A percentile compares a stretch with the other conserved stretches of the same genome.
These are phyloP conservation scores for Pugionium dolabratum DNA, from an alignment of 345 rosid genomes.

Conservation along the genomic window DNA sequence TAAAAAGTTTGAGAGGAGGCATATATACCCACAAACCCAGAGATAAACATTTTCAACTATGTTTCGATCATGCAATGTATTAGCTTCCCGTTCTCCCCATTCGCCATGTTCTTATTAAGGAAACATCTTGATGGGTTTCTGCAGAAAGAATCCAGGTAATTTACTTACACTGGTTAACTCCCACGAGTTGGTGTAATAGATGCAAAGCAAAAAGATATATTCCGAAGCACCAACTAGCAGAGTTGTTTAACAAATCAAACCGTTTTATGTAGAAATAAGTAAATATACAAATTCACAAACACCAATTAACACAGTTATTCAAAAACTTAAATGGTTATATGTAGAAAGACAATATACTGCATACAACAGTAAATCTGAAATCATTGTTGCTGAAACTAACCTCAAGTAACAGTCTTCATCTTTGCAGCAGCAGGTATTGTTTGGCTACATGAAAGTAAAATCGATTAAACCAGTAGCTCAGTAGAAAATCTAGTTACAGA, in stretches of 20 bases:
- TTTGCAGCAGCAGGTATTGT: constrained; percentile 70
- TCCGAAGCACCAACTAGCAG: neutral
- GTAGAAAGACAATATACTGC: constrained; percentile 8
- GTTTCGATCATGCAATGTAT: constrained; percentile 77
- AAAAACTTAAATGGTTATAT: neutral
- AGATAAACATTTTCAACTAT: constrained; percentile 81
- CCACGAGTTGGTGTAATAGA: neutral
- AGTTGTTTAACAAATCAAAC: neutral
- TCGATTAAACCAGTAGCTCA: neutral
- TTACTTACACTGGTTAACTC: neutral
- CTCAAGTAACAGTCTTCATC: constrained; percentile 70
- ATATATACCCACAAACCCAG: constrained; percentile 99
- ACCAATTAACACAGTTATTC: neutral
- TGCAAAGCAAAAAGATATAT: neutral
- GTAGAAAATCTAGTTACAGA: no score
- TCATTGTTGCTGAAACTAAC: constrained; percentile 42
- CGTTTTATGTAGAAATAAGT: neutral
- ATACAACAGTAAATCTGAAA: neutral
- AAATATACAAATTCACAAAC: neutral
- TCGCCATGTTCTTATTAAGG: constrained; percentile 50
- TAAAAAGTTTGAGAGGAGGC: constrained; percentile 21
- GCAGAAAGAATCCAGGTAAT: neutral
- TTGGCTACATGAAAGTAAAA: constrained; percentile 58
- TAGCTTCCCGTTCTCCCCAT: constrained; percentile 88
- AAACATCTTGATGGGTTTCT: constrained; percentile 7